Evolutionary conservation across 768 basidiomycete species (phyloP).

Genomic region (Clitopilus passeckerianus): DNA sequence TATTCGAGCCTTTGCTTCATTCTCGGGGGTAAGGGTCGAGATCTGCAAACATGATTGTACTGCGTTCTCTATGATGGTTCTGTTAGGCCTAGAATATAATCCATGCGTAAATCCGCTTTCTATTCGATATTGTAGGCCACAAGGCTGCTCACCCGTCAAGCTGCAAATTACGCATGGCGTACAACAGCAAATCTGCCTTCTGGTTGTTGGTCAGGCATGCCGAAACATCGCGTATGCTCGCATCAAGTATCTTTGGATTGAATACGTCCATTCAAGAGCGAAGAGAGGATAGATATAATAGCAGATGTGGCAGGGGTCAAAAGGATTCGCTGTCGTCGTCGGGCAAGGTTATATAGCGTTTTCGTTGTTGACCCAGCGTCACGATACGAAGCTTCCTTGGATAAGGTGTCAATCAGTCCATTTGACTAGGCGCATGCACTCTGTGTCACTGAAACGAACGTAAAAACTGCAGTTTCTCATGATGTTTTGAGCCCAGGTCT

Average conservation of each 20-base stretch:
- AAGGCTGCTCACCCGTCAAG: constrained; percentile 52
- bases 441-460: background rate
- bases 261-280: constrained; percentile 48
- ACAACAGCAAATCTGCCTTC: constrained; percentile 67
- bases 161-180: constrained; percentile 80
- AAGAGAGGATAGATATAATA: background rate
- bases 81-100: constrained; percentile 36
- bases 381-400: background rate
- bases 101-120: background rate
- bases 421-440: background rate
- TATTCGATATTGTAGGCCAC: background rate
- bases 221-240: constrained; percentile 66
- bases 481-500: background rate
- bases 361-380: background rate
- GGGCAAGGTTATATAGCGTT: background rate
- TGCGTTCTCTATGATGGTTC: constrained; percentile 67
- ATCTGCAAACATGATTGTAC: constrained; percentile 67
- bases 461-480: background rate
- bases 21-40: constrained; percentile 43
- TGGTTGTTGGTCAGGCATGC: constrained; percentile 54
- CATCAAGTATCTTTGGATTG: constrained; percentile 74
- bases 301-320: background rate
- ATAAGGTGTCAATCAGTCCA: background rate
- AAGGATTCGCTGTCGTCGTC: background rate
- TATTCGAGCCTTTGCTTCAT: constrained; percentile 55